Base-by-base conservation (phyloP, 1,139 yeast species). In the Torulaspora globosa region DNA sequence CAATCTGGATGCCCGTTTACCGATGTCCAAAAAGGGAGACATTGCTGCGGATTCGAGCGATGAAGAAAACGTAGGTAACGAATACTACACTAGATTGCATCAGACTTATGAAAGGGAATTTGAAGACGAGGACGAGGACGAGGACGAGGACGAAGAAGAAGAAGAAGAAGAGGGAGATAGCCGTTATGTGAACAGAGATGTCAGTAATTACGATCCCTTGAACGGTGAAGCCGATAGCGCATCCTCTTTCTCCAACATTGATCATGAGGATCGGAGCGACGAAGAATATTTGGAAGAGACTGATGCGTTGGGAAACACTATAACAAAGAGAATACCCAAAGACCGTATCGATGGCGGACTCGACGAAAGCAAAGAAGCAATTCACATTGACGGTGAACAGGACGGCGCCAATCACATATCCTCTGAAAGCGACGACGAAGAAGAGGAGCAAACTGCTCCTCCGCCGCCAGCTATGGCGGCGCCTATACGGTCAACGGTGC, bases 1-100 rank as follows among this genome's bases (percentile, higher is more conserved):
- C 41, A 86, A 86, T 64, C 73, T 82, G 67, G 95, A 89, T 68
- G 96, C 96, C 0, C 75, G 94, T 58, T 63, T 73, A 37, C 79
- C 88, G 15, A 83, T 89, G 75, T 75, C 86, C 44, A 80, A 78
- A 52, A 83, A 79, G 53, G 79, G 77, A 44, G 60, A 56, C 28
- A 39, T 35, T 5, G 38, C 33, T 10, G 47, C 47, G 36, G 65
- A 62, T 31, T 60, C 65, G 3, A 57, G 65, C 42, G 67, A 62
- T 41, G 69, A 64, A 43, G 68, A 65, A 41, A 49, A 51, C 30
- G 47, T 56, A 16, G 65, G 61, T 5, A 59, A 57, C n/a, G 65
- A 57, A 29, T 63, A 60, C 33, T 62, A 63, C 41, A 52, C 57
- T 10, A 58, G 52, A 39, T 43, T 62, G 39, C 66, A 62, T 47